Percentiles rank a stretch among this genome's conserved stretches.
These are phyloP conservation scores for Candida sanyiensis DNA, from an alignment of 805 yeast genomes.

Conservation along the genomic window DNA sequence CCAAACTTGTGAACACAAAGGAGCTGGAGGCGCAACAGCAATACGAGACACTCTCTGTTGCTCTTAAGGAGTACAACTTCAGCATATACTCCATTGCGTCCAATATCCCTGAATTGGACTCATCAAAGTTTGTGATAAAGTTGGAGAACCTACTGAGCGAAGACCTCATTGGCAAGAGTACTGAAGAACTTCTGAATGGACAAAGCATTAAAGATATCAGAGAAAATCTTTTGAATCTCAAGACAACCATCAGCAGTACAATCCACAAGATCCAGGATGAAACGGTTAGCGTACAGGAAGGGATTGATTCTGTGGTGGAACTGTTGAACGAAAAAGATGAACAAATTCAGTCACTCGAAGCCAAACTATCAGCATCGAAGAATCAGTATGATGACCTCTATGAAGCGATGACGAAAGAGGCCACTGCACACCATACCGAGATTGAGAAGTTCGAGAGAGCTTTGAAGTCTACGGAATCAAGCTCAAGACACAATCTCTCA, in stretches of 20 bases:
- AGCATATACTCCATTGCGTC: conserved; percentile 44
- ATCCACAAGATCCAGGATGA: conserved; percentile 52
- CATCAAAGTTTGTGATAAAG: conserved; percentile 35
- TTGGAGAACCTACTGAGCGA: conserved; percentile 36
- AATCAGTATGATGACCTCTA: conserved; percentile 50
- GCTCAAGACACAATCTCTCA: conserved; percentile 43
- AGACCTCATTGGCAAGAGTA: conserved; percentile 40
- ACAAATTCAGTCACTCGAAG: conserved; percentile 50
- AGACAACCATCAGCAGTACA: conserved; percentile 40
- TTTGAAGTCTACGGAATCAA: conserved; percentile 42
- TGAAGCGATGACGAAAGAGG: conserved; percentile 48
- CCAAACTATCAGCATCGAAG: conserved; percentile 46
- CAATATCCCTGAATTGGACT: conserved; percentile 23
- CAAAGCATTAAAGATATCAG: conserved; percentile 35
- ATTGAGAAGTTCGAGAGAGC: conserved; percentile 60
- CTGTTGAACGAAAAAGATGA: conserved; percentile 52
- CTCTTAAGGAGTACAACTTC: conserved; percentile 52
- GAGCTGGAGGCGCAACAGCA: conserved; percentile 45
- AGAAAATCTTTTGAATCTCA: conserved; percentile 36
- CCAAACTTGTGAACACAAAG: conserved; percentile 41
- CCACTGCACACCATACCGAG: conserved; percentile 52
- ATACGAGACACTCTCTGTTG: conserved; percentile 45
- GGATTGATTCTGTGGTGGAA: conserved; percentile 50
- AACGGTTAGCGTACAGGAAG: conserved; percentile 50
- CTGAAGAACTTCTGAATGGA: conserved; percentile 34